Base-by-base conservation (phyloP, 495 filamentous ascomycete species). In the Xylaria cubensis region DNA sequence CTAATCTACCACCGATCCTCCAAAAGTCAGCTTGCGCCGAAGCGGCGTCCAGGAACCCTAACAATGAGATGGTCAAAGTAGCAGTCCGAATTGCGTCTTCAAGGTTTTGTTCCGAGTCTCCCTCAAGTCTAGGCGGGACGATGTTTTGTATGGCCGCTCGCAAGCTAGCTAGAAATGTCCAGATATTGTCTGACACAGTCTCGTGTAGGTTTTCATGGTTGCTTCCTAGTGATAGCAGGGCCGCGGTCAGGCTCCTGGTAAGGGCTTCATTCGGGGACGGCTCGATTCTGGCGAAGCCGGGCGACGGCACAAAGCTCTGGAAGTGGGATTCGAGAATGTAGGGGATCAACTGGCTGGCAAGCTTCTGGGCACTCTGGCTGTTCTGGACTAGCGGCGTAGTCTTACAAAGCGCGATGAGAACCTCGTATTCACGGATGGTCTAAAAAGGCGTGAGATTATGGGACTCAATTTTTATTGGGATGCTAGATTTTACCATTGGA, bases 221-320 rank as follows among this genome's bases (percentile, higher is more conserved):
- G 24, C 88, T 82, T 0, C 94, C 95, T 46, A 98, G 79, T 1
- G 89, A 88, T 46, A 98, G 86, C n/a, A 97, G 80, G 8, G 94
- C 95, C 0, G 85, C 87, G 1, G 93, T 91, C 58, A 98, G 85
- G 71, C 91, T 89, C 71, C 88, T 90, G n/a, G 92, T 91, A 39
- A 98, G 86, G 1, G 89, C 86, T 82, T 98, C 96, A 88, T 93
- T 96, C 17, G 96, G 97, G 3, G 95, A 97, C 13, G 94, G 93
- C 73, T 93, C 90, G 73, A 97, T 88, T 71, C 87, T 90, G 48
- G 89, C 91, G 70, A 98, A 90, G 79, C 92, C 93, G 0, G 95
- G 93, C 55, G 95, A 97, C 2, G 90, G 83, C 9, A 88, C 88
- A 72, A 98, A 92, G 32, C 86, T 78, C 78, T 98, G 96, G 63